Evolutionary conservation across 371 early-diverging fungal species (phyloP).

Genomic region (Apophysomyces sp.): DNA sequence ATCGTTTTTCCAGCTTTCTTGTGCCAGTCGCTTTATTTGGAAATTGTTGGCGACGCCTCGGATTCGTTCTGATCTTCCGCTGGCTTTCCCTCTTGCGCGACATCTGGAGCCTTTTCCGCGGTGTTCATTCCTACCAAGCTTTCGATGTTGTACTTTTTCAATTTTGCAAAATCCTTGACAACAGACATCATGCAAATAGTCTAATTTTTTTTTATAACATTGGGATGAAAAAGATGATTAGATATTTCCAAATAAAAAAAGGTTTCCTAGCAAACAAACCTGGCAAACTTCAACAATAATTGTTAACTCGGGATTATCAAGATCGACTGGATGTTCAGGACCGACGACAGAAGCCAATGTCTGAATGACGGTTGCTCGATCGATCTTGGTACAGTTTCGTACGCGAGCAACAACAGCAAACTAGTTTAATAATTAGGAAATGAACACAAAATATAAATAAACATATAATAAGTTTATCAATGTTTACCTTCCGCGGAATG

Average conservation of each 20-base stretch:
- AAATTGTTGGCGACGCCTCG: background rate
- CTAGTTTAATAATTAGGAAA: constrained; percentile 28
- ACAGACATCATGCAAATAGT: constrained; percentile 75
- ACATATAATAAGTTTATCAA: too few relatives aligned
- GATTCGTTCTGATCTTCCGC: background rate
- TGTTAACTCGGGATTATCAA: constrained; percentile 58
- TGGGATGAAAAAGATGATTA: constrained; percentile 2
- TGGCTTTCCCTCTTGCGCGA: background rate
- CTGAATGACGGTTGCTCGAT: constrained; percentile 56
- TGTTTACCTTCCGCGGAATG: constrained; percentile 7
- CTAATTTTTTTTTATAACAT: constrained; percentile 19
- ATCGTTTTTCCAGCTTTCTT: background rate
- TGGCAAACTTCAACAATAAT: constrained; percentile 73
- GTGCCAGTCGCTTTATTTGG: background rate
- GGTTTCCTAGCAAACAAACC: constrained; percentile 44
- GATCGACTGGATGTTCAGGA: constrained; percentile 58
- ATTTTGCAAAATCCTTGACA: constrained; percentile 58
- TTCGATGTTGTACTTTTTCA: constrained; percentile 72
- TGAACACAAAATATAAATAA: background rate
- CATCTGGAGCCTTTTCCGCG: background rate
- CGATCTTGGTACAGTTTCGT: constrained; percentile 61
- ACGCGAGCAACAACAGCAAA: constrained; percentile 67
- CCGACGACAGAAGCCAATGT: constrained; percentile 57
- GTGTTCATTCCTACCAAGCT: constrained; percentile 47
- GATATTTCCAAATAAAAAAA: too few relatives aligned